These are phyloP conservation scores for Pleurotus salmoneostramineus DNA, from an alignment of 768 basidiomycete species.

Conservation along the genomic window DNA sequence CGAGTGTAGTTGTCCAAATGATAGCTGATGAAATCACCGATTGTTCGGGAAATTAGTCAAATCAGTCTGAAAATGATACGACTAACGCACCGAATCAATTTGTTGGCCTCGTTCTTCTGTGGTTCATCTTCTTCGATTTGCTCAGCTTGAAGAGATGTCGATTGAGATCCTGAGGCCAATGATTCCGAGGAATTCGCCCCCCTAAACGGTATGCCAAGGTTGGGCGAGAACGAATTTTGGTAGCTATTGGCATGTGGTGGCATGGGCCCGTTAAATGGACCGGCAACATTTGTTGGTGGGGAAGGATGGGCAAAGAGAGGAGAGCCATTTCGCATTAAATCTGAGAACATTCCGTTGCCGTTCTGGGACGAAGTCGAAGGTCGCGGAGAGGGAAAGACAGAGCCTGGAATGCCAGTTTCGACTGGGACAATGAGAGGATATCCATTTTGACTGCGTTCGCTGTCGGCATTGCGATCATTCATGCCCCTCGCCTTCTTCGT, in stretches of 20 bases:
- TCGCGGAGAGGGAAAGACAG: constrained; percentile 18
- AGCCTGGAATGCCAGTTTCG: constrained; percentile 15
- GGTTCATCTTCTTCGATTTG: constrained; percentile 65
- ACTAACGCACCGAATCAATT: constrained; percentile 66
- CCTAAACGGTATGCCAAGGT: constrained; percentile 50
- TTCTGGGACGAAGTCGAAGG: constrained; percentile 24
- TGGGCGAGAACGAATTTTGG: constrained; percentile 48
- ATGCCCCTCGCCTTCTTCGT: constrained; percentile 48
- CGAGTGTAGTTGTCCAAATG: constrained; percentile 88
- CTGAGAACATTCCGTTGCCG: constrained; percentile 50
- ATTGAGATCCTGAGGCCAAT: constrained; percentile 29
- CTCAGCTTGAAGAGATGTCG: constrained; percentile 28
- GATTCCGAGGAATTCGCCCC: constrained; percentile 17
- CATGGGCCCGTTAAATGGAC: constrained; percentile 34
- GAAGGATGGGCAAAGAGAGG: constrained; percentile 59
- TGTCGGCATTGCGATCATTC: constrained; percentile 36
- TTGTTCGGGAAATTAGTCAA: background rate
- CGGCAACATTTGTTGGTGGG: constrained; percentile 27
- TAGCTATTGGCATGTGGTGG: constrained; percentile 36
- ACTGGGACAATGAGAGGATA: constrained; percentile 61
- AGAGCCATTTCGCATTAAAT: constrained; percentile 55
- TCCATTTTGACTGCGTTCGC: constrained; percentile 32
- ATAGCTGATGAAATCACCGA: constrained; percentile 47
- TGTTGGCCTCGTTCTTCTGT: constrained; percentile 74
- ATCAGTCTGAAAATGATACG: no score